Conservation (phyloP, 1,284 basidiomycete genomes). For the Fomitopsis pinicola region DNA sequence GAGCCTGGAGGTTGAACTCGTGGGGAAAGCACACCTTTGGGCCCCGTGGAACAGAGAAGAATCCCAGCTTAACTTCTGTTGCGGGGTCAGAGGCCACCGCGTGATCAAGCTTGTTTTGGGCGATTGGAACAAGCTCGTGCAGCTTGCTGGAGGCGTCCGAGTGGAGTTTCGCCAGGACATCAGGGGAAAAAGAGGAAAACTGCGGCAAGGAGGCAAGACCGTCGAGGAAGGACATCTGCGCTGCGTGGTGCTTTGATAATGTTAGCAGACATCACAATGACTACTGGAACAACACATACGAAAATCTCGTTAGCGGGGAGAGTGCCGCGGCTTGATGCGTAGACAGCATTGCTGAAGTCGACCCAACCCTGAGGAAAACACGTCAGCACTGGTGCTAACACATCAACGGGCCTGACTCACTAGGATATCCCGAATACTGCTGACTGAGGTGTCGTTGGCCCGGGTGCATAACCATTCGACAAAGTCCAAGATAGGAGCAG, state of each 20-base stretch:
- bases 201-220: constrained; percentile 79
- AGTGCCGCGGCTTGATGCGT: constrained; percentile 29
- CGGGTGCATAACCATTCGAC: constrained; percentile 73
- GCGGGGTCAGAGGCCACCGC: constrained; percentile 32
- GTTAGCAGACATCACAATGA: neutral
- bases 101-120: constrained; percentile 22
- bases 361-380: constrained; percentile 77
- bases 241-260: constrained; percentile 71
- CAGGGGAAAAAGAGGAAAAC: constrained; percentile 49
- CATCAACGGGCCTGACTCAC: constrained; percentile 40
- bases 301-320: constrained; percentile 58
- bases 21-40: constrained; percentile 31
- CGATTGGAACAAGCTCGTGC: constrained; percentile 47
- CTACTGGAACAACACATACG: constrained; percentile 44
- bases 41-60: constrained; percentile 73
- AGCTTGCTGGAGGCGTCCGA: constrained; percentile 45
- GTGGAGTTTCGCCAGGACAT: constrained; percentile 46
- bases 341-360: constrained; percentile 74
- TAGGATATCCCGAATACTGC: constrained; percentile 87
- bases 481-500: constrained; percentile 73
- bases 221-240: constrained; percentile 83
- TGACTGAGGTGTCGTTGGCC: constrained; percentile 64
- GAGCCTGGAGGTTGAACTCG: constrained; percentile 83
- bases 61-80: constrained; percentile 60
- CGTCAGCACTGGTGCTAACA: neutral